phyloP scores from a whole-genome alignment of 1,284 basidiomycete genomes.

The Golubevia sp. region DNA sequence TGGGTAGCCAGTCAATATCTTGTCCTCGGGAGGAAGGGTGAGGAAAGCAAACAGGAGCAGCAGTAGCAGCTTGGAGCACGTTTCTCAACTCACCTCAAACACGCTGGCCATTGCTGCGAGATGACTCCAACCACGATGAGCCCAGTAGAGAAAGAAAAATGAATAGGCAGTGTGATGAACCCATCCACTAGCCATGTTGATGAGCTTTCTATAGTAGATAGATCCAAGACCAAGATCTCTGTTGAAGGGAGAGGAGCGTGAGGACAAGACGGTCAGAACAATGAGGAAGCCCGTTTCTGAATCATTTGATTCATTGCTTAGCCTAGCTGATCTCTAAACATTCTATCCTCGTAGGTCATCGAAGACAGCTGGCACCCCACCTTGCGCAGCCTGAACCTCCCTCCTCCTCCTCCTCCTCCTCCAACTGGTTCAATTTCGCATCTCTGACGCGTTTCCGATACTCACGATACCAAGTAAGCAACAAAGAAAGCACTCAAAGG shows the following conservation, averaged over 20 bases:
- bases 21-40: background rate
- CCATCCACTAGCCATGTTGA: conserved; percentile 57
- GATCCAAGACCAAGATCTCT: conserved; percentile 45
- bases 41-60: background rate
- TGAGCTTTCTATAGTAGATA: conserved; percentile 51
- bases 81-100: conserved; percentile 31
- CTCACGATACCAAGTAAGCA: conserved; percentile 42
- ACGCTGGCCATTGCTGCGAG: conserved; percentile 39
- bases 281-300: too few relatives aligned
- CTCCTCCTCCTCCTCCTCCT: background rate
- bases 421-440: background rate
- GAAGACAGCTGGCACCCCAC: too few relatives aligned
- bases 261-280: background rate
- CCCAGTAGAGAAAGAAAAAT: conserved; percentile 39
- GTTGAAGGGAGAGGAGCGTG: background rate
- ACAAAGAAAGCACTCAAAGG: conserved; percentile 48
- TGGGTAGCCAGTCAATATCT: background rate
- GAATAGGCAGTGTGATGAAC: conserved; percentile 53
- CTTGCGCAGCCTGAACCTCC: too few relatives aligned
- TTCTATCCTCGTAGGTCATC: too few relatives aligned
- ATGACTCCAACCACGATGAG: conserved; percentile 46
- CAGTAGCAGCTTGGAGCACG: background rate
- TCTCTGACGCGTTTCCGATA: background rate
- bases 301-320: too few relatives aligned
- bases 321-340: too few relatives aligned